Evolutionary conservation across 2,329 filamentous ascomycete genomes (phyloP), one percentile per base, ranked within the genome.

Genomic region (Colletotrichum simmondsii): DNA sequence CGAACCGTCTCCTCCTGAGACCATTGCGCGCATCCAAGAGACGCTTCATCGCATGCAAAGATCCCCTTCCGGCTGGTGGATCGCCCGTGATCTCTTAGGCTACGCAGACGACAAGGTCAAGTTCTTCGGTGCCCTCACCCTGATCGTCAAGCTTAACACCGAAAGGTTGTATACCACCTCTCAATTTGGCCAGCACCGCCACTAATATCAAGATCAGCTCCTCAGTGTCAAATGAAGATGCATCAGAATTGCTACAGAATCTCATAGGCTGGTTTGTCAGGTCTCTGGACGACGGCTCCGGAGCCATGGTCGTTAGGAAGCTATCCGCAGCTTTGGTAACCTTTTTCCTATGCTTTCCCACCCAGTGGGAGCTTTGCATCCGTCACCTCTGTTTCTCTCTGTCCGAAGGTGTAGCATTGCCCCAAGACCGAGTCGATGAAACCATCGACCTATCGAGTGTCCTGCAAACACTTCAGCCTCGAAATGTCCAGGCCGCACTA

Each of bases 141-240:
- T 98, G 76, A 97, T 95, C 63, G 91, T 98, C 77, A 99, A 98
- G 84, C 90, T 98, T 71, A 98, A 98, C 80, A 93, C 92, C n/a
- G 94, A 97, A 79, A 94, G 92, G 93, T 93, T 84, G 75, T 86
- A 78, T 14, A 35, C n/a, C 14, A 62, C 32, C 24, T 22, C 42
- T 28, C 4, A 10, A 24, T 32, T 22, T 12, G 5, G 52, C 49
- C 46, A 35, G 67, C 19, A 28, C 4, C 28, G 22, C 26, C 22
- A 24, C 24, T 46, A 69, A 61, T 72, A 78, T 62, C 30, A 12
- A 24, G 49, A 14, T 32, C 11, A 88, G 85, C 76, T 80, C 83
- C 68, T 85, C 86, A 19, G 82, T 94, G 53, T 85, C 86, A 61
- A 86, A 89, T 54, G 85, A 88, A 16, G 88, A 92, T 77, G 88